Percentiles rank a stretch among this genome's conserved stretches.
phyloP scores from a whole-genome alignment of 352 stramenopile species.

The Peronospora belbahrii region DNA sequence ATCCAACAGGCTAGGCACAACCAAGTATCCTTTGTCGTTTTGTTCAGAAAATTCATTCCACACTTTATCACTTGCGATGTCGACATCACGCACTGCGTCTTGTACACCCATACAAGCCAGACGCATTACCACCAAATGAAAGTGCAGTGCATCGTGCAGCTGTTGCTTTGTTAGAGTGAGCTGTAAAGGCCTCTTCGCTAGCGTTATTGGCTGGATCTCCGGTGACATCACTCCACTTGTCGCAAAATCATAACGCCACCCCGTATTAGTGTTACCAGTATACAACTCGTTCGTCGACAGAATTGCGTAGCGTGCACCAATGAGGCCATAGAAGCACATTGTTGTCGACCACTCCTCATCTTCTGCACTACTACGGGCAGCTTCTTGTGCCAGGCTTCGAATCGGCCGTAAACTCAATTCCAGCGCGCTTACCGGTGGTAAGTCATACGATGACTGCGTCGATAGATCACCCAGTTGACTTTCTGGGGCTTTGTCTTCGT shows the following conservation, averaged over 20 bases:
- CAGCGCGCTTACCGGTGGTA: constrained; percentile 64
- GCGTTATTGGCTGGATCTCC: constrained; percentile 45
- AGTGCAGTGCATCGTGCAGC: constrained; percentile 54
- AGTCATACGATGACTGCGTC: constrained; percentile 78
- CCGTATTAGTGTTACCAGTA: constrained; percentile 70
- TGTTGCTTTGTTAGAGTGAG: constrained; percentile 48
- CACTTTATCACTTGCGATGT: constrained; percentile 46
- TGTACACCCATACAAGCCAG: constrained; percentile 70
- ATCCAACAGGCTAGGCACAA: constrained; percentile 49
- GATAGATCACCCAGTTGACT: constrained; percentile 48
- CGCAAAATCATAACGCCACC: constrained; percentile 79
- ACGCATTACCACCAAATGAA: constrained; percentile 75
- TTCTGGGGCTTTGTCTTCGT: constrained; percentile 15
- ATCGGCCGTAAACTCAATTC: constrained; percentile 66
- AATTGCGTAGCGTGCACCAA: constrained; percentile 61
- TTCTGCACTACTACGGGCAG: constrained; percentile 17
- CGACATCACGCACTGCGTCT: constrained; percentile 60
- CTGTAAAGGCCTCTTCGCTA: constrained; percentile 38
- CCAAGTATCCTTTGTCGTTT: constrained; percentile 85
- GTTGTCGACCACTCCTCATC: constrained; percentile 36
- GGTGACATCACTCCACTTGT: constrained; percentile 69
- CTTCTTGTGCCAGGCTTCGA: constrained; percentile 35
- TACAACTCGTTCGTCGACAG: constrained; percentile 70
- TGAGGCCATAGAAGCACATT: constrained; percentile 78
- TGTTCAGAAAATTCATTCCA: constrained; percentile 81